Evolutionary conservation across 352 stramenopile genomes (phyloP).

Genomic region (Globisporangium yorkense): DNA sequence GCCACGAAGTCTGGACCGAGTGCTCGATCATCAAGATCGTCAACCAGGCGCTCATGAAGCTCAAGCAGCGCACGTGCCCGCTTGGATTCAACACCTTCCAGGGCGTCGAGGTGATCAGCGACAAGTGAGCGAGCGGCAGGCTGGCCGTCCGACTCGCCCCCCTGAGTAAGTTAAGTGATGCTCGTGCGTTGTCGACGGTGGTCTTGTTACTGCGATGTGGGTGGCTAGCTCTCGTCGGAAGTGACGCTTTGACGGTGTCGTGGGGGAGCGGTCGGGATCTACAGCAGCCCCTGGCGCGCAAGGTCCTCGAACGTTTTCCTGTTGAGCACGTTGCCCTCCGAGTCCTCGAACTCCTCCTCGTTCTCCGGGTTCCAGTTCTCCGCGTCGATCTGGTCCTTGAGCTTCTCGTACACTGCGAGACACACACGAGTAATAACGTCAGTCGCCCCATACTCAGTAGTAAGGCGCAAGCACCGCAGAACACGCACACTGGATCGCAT

Average conservation of each 20-base stretch:
- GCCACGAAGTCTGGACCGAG: slow-evolving; percentile 27
- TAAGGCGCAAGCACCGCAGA: neutral
- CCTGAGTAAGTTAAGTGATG: slow-evolving; percentile 2
- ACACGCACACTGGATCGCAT: slow-evolving; percentile 83
- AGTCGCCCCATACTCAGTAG: neutral
- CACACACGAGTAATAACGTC: slow-evolving; percentile 10
- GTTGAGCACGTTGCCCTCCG: slow-evolving; percentile 97
- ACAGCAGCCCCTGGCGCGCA: slow-evolving; percentile 95
- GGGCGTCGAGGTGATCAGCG: slow-evolving; percentile 22
- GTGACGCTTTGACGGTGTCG: too few species aligned
- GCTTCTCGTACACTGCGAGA: slow-evolving; percentile 91
- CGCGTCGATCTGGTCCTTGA: slow-evolving; percentile 91
- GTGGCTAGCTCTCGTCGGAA: too few species aligned
- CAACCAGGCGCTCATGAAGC: slow-evolving; percentile 13
- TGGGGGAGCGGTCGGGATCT: slow-evolving; percentile 1
- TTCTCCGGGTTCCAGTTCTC: slow-evolving; percentile 92
- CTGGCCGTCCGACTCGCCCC: neutral
- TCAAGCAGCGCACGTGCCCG: slow-evolving; percentile 29
- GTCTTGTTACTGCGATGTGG: neutral
- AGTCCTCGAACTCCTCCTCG: slow-evolving; percentile 99
- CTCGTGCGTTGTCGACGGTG: neutral
- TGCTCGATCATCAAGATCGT: slow-evolving; percentile 24
- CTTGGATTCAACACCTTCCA: slow-evolving; percentile 41
- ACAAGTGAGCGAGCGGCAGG: slow-evolving; percentile 2
- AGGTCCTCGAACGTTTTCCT: slow-evolving; percentile 98